Evolutionary conservation across 805 yeast genomes (phyloP), one percentile per base, ranked within the genome.

Genomic region (Limtongia smithiae): DNA sequence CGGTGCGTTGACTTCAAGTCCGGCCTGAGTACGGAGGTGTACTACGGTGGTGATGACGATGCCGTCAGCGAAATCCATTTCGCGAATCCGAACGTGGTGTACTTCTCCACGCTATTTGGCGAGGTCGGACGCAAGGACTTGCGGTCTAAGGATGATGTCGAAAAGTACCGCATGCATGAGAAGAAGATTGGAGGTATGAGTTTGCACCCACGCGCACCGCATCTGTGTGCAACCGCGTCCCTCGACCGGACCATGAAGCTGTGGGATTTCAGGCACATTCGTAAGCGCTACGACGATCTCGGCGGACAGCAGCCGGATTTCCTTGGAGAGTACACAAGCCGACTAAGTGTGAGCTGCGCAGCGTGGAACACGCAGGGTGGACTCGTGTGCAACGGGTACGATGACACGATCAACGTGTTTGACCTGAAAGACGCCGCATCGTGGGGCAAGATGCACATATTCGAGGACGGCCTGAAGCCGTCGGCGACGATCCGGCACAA

Each of bases 311-410:
- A 48, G 36, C 69, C 82, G 4, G 81, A 82, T 0, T 61, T 72
- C 30, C 68, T 75, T 30, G 90, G 89, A 0, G 71, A 78, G 4
- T 91, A 81, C 64, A 66, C 74, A 25, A 85, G 95, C 4, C 70
- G 96, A 50, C 70, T 93, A 32, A 86, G 96, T 46, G 80, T 93
- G 1, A 84, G 94, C 41, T 80, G 85, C 21, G 85, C 89, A 0
- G 94, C 89, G 46, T 91, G 95, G 86, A 85, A 82, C 62, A 63
- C 71, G 12, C 79, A 77, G 47, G 71, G 75, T 37, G 77, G 80
- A 34, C 71, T 91, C 41, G 96, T 93, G 0, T 85, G 95, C 66
- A 91, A 93, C 65, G 97, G 97, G 0, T 91, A 91, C 62, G 97
- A 86, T 63, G 91, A 90, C 62, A 81, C 87, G 0, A 77, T 91